A percentile compares a stretch with the other conserved stretches of the same genome.
Evolutionary conservation across 768 basidiomycete genomes (phyloP).

Genomic region (Hypsizygus marmoreus): DNA sequence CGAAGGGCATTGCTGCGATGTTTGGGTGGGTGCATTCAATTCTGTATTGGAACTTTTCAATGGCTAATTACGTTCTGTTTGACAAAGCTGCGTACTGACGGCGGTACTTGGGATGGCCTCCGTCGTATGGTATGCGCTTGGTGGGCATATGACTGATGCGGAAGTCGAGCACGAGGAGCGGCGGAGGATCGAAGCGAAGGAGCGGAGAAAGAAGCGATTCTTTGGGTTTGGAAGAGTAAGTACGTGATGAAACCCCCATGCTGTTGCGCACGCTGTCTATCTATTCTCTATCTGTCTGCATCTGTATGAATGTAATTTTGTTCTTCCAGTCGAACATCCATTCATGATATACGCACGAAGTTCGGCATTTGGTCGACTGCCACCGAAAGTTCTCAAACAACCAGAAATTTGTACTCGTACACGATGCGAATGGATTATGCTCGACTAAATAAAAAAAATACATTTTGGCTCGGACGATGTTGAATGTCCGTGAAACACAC

Average conservation of each 20-base stretch:
- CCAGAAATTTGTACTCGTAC: no score
- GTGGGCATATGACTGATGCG: slow-evolving; percentile 72
- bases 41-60: slow-evolving; percentile 6
- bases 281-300: no score
- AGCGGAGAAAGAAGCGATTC: slow-evolving; percentile 34
- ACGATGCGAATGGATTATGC: no score
- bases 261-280: no score
- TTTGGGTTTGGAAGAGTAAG: no score
- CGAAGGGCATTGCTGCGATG: slow-evolving; percentile 78
- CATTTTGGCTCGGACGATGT: slow-evolving; percentile 44
- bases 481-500: slow-evolving; percentile 48
- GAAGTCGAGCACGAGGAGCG: slow-evolving; percentile 78
- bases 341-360: no score
- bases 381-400: no score
- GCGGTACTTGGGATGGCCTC: slow-evolving; percentile 81
- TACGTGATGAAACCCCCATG: no score
- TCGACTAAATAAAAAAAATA: no score
- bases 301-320: no score
- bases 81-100: slow-evolving; percentile 77
- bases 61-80: slow-evolving; percentile 21
- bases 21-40: slow-evolving; percentile 47
- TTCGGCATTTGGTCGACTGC: no score
- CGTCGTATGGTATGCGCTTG: slow-evolving; percentile 85
- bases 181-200: slow-evolving; percentile 58
- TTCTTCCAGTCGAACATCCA: no score